Conservation (phyloP, 2,329 filamentous ascomycete species). For the Nothopassalora personata region DNA sequence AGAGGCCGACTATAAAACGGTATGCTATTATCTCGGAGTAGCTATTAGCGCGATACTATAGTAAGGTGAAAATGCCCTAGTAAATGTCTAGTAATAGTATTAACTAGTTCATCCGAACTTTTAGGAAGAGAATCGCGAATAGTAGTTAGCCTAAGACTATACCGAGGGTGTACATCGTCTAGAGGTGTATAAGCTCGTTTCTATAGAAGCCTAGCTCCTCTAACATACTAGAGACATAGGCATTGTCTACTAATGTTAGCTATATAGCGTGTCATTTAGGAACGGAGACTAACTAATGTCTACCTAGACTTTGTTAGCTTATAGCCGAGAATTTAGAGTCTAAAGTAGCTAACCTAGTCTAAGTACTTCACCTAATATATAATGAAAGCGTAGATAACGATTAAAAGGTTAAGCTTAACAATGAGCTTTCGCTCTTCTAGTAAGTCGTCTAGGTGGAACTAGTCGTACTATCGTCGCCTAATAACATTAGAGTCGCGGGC, state of each 20-base stretch:
- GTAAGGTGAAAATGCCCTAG: conserved; percentile 10
- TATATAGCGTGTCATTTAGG: neutral
- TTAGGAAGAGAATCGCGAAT: conserved; percentile 6
- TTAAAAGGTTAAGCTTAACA: conserved; percentile 51
- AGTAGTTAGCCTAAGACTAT: conserved; percentile 5
- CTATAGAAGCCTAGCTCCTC: conserved; percentile 15
- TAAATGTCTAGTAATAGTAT: conserved; percentile 6
- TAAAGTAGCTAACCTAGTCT: conserved; percentile 32
- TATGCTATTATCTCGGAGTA: conserved; percentile 12
- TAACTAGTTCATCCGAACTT: conserved; percentile 7
- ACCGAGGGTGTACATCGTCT: conserved; percentile 21
- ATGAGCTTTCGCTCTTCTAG: conserved; percentile 49
- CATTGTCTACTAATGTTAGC: conserved; percentile 39
- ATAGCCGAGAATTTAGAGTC: too few species aligned
- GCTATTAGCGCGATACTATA: conserved; percentile 6
- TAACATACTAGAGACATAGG: conserved; percentile 17
- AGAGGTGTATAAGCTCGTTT: conserved; percentile 26
- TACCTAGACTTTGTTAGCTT: conserved; percentile 27
- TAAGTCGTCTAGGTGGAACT: conserved; percentile 47
- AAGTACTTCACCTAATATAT: conserved; percentile 55
- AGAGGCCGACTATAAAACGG: conserved; percentile 13
- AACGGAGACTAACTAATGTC: conserved; percentile 45
- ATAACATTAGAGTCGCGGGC: neutral
- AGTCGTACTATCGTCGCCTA: conserved; percentile 31
- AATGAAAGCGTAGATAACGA: conserved; percentile 53